These are phyloP conservation scores for Boletus sp. DNA, from an alignment of 768 basidiomycete species.

Conservation along the genomic window DNA sequence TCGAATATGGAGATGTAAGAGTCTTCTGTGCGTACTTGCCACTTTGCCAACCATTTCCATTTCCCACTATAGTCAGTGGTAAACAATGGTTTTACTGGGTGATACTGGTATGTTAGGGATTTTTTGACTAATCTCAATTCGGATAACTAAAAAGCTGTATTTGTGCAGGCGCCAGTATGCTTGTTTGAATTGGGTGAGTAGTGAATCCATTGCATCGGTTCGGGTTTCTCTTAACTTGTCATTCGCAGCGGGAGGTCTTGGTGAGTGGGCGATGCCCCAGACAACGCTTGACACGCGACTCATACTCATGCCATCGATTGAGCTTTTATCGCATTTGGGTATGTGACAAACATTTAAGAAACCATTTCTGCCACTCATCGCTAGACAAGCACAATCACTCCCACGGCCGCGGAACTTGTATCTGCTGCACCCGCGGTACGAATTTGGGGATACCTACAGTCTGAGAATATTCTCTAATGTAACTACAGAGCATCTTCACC, in stretches of 20 bases:
- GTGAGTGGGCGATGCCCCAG: not conserved
- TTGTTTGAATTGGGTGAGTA: too few species aligned
- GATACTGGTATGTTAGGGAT: not conserved
- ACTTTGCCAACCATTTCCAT: too few species aligned
- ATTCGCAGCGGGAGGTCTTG: not conserved
- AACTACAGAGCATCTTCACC: too few species aligned
- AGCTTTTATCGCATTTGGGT: conserved; percentile 6
- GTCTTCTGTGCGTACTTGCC: not conserved
- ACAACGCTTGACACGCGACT: not conserved
- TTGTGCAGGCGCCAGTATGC: too few species aligned
- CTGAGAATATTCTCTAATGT: too few species aligned
- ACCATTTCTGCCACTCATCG: not conserved
- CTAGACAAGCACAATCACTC: not conserved
- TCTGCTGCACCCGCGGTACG: not conserved
- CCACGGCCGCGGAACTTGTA: not conserved
- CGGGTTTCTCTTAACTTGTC: not conserved
- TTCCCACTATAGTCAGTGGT: not conserved
- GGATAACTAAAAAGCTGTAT: too few species aligned
- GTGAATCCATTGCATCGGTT: too few species aligned
- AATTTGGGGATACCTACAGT: not conserved
- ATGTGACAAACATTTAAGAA: not conserved
- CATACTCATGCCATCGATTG: not conserved
- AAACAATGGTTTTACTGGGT: conserved; percentile 2
- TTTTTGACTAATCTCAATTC: not conserved
- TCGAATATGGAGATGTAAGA: conserved; percentile 12